phyloP scores from a whole-genome alignment of 345 rosid species.

The Arabis alpina region DNA sequence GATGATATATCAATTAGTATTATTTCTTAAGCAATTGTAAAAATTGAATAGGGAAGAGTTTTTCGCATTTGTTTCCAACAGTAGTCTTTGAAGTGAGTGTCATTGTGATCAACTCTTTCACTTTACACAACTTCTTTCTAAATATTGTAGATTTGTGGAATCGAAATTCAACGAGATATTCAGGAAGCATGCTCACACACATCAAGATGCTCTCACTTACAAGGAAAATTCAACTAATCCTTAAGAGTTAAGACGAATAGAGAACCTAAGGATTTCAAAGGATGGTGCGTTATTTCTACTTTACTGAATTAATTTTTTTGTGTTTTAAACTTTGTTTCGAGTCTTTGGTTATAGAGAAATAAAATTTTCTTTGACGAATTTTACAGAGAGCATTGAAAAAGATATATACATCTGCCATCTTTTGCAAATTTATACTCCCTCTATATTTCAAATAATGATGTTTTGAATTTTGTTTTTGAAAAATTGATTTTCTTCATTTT shows the following conservation, averaged over 20 bases:
- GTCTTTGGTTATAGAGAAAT: too few relatives aligned
- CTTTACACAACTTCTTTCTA: background rate
- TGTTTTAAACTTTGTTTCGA: too few relatives aligned
- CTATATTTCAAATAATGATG: too few relatives aligned
- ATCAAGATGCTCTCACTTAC: slow-evolving; percentile 52
- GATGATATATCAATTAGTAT: slow-evolving; percentile 43
- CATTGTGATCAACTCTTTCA: too few relatives aligned
- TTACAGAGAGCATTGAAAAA: background rate
- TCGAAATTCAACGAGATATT: slow-evolving; percentile 77
- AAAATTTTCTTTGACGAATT: background rate
- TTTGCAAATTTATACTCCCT: background rate
- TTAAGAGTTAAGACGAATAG: slow-evolving; percentile 57
- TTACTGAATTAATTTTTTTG: too few relatives aligned
- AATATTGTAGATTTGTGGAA: slow-evolving; percentile 57
- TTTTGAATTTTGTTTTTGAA: too few relatives aligned
- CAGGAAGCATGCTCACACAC: slow-evolving; percentile 53
- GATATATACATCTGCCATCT: background rate
- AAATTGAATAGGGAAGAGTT: slow-evolving; percentile 66
- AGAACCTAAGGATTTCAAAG: slow-evolving; percentile 50
- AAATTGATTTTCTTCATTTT: too few relatives aligned
- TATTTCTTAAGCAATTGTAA: too few relatives aligned
- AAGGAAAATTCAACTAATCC: slow-evolving; percentile 51
- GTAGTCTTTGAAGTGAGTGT: slow-evolving; percentile 48
- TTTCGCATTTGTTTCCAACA: slow-evolving; percentile 62
- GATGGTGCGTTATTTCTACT: slow-evolving; percentile 53